Conservation (phyloP, 1,284 basidiomycete genomes). For the Irpex lacteus region DNA sequence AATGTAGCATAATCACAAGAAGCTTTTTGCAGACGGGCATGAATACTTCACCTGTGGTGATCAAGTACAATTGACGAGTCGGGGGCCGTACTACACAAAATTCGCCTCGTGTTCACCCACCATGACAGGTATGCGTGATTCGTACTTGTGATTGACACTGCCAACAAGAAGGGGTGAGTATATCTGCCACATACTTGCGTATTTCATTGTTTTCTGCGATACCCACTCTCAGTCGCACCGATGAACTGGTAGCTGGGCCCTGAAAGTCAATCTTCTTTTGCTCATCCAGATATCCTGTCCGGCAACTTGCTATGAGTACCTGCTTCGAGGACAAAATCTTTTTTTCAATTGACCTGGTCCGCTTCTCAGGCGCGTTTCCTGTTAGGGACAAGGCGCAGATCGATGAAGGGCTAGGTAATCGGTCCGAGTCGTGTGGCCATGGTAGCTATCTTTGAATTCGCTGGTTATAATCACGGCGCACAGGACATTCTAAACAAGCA, state of each 20-base stretch:
- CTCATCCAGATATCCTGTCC: neutral
- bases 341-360: neutral
- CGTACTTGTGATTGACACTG: too few relatives aligned
- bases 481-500: too few relatives aligned
- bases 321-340: neutral
- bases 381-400: neutral
- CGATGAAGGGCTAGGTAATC: neutral
- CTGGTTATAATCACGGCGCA: neutral
- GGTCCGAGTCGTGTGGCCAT: neutral
- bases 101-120: too few relatives aligned
- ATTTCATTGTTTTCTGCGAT: too few relatives aligned
- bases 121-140: too few relatives aligned
- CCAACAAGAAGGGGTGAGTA: too few relatives aligned
- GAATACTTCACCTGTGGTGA: too few relatives aligned
- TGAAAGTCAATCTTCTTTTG: neutral
- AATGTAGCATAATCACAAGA: too few relatives aligned
- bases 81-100: too few relatives aligned
- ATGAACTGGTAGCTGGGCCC: neutral
- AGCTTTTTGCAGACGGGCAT: too few relatives aligned
- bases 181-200: too few relatives aligned
- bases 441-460: neutral
- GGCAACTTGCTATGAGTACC: neutral
- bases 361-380: neutral
- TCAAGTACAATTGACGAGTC: too few relatives aligned
- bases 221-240: neutral